Conservation (phyloP, 2,329 filamentous ascomycete genomes). For the Fusarium nodosum region DNA sequence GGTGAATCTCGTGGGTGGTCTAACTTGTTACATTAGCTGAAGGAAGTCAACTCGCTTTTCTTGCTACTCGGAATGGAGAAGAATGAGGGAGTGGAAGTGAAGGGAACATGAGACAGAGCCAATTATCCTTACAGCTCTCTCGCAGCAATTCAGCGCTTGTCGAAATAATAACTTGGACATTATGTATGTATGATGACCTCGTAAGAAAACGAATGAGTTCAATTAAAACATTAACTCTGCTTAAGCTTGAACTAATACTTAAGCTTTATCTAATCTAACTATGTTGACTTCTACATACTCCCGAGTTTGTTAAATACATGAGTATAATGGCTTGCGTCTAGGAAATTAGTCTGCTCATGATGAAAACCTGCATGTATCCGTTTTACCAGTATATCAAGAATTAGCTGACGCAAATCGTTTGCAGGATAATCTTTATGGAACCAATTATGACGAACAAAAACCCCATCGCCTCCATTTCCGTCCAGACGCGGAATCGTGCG, state of each 20-base stretch:
- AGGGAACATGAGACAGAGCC: too few relatives aligned
- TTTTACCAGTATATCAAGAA: slow-evolving; percentile 13
- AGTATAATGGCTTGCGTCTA: slow-evolving; percentile 23
- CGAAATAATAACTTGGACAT: too few relatives aligned
- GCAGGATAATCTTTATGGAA: slow-evolving; percentile 27
- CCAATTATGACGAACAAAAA: slow-evolving; percentile 48
- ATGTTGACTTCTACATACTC: background rate
- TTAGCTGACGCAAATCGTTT: slow-evolving; percentile 10
- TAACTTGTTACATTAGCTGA: too few relatives aligned
- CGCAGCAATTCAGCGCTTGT: too few relatives aligned
- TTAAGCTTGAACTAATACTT: too few relatives aligned
- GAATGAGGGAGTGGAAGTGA: too few relatives aligned
- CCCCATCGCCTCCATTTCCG: slow-evolving; percentile 47
- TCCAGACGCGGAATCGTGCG: slow-evolving; percentile 43
- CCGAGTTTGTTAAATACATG: slow-evolving; percentile 12
- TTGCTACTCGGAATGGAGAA: too few relatives aligned
- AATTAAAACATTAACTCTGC: background rate
- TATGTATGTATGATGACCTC: too few relatives aligned
- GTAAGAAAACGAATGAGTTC: background rate
- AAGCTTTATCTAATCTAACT: background rate
- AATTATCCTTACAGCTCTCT: too few relatives aligned
- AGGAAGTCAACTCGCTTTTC: too few relatives aligned
- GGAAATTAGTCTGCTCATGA: slow-evolving; percentile 13
- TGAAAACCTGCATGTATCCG: slow-evolving; percentile 24
- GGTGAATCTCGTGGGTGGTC: too few relatives aligned